Conservation (phyloP, 1,139 yeast species). For the Hyphopichia khmerensis region DNA sequence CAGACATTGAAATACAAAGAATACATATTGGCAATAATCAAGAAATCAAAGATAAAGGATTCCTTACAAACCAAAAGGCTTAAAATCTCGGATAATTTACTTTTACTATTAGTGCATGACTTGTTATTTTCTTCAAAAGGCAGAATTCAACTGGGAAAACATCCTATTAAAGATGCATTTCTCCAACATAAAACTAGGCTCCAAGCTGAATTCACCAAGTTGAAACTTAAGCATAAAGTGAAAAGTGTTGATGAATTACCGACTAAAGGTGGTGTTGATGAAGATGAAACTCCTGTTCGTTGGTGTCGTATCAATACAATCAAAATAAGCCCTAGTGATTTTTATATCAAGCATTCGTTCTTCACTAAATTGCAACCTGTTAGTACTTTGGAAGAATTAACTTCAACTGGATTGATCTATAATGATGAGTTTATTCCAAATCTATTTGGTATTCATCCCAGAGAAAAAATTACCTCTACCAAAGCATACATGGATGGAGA, state of each 20-base stretch:
- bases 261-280: slow-evolving; percentile 25
- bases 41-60: slow-evolving; percentile 61
- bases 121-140: slow-evolving; percentile 72
- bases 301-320: slow-evolving; percentile 83
- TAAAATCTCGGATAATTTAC: slow-evolving; percentile 46
- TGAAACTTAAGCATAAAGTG: slow-evolving; percentile 68
- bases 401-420: slow-evolving; percentile 56
- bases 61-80: slow-evolving; percentile 30
- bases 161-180: slow-evolving; percentile 79
- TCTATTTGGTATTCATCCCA: slow-evolving; percentile 79
- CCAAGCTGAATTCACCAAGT: slow-evolving; percentile 75
- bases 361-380: slow-evolving; percentile 52
- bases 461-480: slow-evolving; percentile 62
- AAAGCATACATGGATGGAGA: slow-evolving; percentile 72
- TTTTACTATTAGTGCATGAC: slow-evolving; percentile 76
- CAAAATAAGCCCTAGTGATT: slow-evolving; percentile 34
- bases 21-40: slow-evolving; percentile 59
- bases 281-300: slow-evolving; percentile 77
- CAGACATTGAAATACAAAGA: slow-evolving; percentile 73
- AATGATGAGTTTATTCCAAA: slow-evolving; percentile 71
- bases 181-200: slow-evolving; percentile 76
- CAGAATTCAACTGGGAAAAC: slow-evolving; percentile 86
- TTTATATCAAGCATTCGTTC: slow-evolving; percentile 37
- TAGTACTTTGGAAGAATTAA: slow-evolving; percentile 43
- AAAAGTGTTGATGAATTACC: slow-evolving; percentile 36